phyloP scores from a whole-genome alignment of 2,329 filamentous ascomycete species.

The Aspergillus hortae region DNA sequence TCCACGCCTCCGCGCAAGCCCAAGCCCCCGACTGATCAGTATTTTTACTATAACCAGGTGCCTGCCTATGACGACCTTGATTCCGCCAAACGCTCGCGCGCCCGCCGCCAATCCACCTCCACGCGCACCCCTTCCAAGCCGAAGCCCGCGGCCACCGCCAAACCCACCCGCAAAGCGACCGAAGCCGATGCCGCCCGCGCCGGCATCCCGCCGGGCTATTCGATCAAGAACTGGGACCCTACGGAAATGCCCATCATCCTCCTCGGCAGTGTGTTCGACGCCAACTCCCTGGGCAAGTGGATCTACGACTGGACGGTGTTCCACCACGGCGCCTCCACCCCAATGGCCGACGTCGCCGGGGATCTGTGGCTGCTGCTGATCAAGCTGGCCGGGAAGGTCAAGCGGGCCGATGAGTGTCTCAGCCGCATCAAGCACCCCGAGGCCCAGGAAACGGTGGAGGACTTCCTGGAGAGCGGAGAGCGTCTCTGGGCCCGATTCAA shows the following conservation, averaged over 20 bases:
- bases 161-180: slow-evolving; percentile 52
- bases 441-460: slow-evolving; percentile 76
- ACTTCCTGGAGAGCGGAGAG: slow-evolving; percentile 87
- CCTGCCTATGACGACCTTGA: slow-evolving; percentile 54
- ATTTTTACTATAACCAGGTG: slow-evolving; percentile 53
- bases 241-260: slow-evolving; percentile 90
- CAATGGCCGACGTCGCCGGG: slow-evolving; percentile 86
- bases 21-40: slow-evolving; percentile 47
- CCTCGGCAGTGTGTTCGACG: slow-evolving; percentile 92
- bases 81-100: slow-evolving; percentile 46
- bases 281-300: slow-evolving; percentile 97
- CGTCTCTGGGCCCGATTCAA: slow-evolving; percentile 81
- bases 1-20: slow-evolving; percentile 38
- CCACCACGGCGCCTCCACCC: slow-evolving; percentile 74
- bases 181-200: slow-evolving; percentile 61
- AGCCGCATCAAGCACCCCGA: slow-evolving; percentile 68
- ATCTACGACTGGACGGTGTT: slow-evolving; percentile 99
- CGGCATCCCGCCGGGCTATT: slow-evolving; percentile 83
- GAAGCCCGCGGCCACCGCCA: slow-evolving; percentile 31
- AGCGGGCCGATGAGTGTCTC: slow-evolving; percentile 77
- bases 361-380: slow-evolving; percentile 95
- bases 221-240: slow-evolving; percentile 97
- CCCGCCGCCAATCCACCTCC: slow-evolving; percentile 54
- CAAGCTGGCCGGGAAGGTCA: slow-evolving; percentile 89
- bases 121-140: slow-evolving; percentile 44